These are phyloP conservation scores for Solanum arcanum DNA, from an alignment of 257 asterid genomes.

Conservation along the genomic window DNA sequence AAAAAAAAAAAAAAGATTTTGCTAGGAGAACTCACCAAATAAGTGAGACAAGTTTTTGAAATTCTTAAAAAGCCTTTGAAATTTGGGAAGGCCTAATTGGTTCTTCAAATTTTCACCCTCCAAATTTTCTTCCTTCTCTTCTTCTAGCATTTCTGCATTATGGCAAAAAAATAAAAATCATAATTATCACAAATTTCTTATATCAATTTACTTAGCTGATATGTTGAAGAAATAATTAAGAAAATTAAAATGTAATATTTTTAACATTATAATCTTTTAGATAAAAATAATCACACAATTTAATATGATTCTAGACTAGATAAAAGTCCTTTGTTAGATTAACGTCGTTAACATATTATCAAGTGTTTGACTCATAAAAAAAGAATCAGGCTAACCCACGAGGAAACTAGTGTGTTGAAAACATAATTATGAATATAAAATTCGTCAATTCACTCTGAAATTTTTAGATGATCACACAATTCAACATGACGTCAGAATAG, in stretches of 20 bases:
- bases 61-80: slow-evolving; percentile 5
- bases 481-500: background rate
- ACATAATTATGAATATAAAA: background rate
- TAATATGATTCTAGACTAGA: fast-evolving
- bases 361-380: background rate
- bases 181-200: background rate
- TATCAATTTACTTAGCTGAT: background rate
- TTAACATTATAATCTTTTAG: background rate
- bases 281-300: fast-evolving
- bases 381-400: background rate
- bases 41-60: slow-evolving; percentile 14
- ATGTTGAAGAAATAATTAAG: background rate
- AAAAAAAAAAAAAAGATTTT: too few species aligned
- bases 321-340: background rate
- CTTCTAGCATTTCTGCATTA: slow-evolving; percentile 4
- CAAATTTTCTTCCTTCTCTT: slow-evolving; percentile 4
- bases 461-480: background rate
- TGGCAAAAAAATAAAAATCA: background rate
- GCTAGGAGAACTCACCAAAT: slow-evolving; percentile 13
- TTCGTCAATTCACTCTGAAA: background rate
- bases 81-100: slow-evolving; percentile 8
- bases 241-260: background rate
- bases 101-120: background rate
- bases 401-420: background rate
- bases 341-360: fast-evolving